A percentile compares a stretch with the other conserved stretches of the same genome.
These are phyloP conservation scores for Miscanthus sacchariflorus DNA, from an alignment of 202 grass and related monocot genomes.

Conservation along the genomic window DNA sequence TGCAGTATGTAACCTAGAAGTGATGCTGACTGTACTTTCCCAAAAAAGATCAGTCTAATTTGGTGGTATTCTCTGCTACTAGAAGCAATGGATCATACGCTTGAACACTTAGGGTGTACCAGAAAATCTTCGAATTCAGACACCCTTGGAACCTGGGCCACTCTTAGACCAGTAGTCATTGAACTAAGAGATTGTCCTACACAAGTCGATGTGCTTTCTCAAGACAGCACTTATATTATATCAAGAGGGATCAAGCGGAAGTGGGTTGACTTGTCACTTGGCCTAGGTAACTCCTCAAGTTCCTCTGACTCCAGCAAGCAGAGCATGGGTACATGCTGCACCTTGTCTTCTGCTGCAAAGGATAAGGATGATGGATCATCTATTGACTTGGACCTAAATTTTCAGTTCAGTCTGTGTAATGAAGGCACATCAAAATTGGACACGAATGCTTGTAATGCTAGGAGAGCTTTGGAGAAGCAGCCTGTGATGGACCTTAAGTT, in stretches of 20 bases:
- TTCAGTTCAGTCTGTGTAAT: conserved; percentile 61
- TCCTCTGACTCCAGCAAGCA: conserved; percentile 74
- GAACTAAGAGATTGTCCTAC: conserved; percentile 33
- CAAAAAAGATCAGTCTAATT: conserved; percentile 30
- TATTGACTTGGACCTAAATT: conserved; percentile 66
- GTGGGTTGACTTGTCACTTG: conserved; percentile 61
- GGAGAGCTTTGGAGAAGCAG: conserved; percentile 41
- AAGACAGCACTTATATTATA: conserved; percentile 32
- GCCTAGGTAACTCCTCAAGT: conserved; percentile 59
- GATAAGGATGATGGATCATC: conserved; percentile 63
- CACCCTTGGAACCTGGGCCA: conserved; percentile 33
- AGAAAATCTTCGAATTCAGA: conserved; percentile 35
- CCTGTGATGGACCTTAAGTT: conserved; percentile 63
- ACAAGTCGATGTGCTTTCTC: conserved; percentile 36
- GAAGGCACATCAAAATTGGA: conserved; percentile 48
- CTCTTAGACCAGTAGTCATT: conserved; percentile 31
- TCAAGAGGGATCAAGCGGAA: conserved; percentile 70
- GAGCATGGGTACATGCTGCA: conserved; percentile 61
- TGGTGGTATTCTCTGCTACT: background rate
- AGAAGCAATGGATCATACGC: conserved; percentile 32
- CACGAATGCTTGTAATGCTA: conserved; percentile 31
- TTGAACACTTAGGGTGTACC: conserved; percentile 20
- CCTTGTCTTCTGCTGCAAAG: conserved; percentile 66
- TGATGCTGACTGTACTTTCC: conserved; percentile 19
- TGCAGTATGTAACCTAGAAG: conserved; percentile 31